phyloP scores from a whole-genome alignment of 768 basidiomycete genomes.

The Trametes punicea region DNA sequence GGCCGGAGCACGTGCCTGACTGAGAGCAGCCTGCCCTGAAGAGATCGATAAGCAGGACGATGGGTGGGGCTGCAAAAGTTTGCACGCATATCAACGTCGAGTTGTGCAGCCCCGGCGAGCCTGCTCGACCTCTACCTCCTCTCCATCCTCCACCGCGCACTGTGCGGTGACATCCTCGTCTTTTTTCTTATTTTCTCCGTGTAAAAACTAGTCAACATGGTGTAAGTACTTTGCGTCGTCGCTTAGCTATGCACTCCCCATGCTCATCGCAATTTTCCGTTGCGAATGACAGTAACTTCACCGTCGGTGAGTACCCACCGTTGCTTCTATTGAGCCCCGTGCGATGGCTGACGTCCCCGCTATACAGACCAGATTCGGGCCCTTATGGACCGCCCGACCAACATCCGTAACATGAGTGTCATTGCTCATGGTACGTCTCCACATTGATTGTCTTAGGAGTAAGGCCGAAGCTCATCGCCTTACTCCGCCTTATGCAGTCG shows the following conservation, averaged over 20 bases:
- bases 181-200: conserved; percentile 25
- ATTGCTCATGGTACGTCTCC: conserved; percentile 76
- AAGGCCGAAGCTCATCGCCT: background rate
- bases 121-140: conserved; percentile 24
- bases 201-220: conserved; percentile 66
- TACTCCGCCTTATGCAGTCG: conserved; percentile 53
- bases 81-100: conserved; percentile 22
- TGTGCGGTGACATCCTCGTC: conserved; percentile 7
- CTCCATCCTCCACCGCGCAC: conserved; percentile 14
- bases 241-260: background rate
- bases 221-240: conserved; percentile 51
- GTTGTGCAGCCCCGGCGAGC: conserved; percentile 32
- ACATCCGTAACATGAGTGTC: conserved; percentile 95
- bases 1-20: conserved; percentile 14
- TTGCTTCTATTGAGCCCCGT: background rate
- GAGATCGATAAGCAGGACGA: conserved; percentile 42
- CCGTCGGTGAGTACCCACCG: conserved; percentile 58
- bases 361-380: conserved; percentile 74
- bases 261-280: conserved; percentile 29
- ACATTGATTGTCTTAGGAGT: background rate
- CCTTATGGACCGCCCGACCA: conserved; percentile 88
- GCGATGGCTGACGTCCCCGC: conserved; percentile 13
- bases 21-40: conserved; percentile 42
- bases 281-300: conserved; percentile 69
- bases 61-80: conserved; percentile 23